Evolutionary conservation across 1,284 basidiomycete species (phyloP).

Genomic region (Trichosporon asahii): DNA sequence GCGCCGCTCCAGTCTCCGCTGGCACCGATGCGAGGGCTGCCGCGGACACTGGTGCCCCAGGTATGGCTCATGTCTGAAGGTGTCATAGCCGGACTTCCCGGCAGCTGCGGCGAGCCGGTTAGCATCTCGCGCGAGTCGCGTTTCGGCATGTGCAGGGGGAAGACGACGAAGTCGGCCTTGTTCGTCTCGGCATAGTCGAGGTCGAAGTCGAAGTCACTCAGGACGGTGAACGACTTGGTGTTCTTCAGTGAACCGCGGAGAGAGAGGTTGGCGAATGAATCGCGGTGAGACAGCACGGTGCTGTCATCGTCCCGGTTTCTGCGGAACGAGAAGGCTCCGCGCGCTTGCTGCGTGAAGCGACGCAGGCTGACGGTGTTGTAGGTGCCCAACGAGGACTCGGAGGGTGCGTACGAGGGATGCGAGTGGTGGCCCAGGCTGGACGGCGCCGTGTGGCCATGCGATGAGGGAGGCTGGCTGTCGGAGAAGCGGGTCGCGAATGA

Average conservation of each 20-base stretch:
- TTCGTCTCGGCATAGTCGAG: neutral
- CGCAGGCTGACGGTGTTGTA: neutral
- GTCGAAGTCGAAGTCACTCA: conserved; percentile 6
- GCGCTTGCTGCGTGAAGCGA: neutral
- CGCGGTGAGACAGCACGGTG: neutral
- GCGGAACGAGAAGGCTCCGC: neutral
- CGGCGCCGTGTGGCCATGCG: neutral
- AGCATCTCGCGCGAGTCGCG: neutral
- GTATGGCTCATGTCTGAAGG: neutral
- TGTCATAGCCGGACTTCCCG: neutral
- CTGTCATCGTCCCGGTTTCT: neutral
- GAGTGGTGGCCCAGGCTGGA: neutral
- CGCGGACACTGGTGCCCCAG: neutral
- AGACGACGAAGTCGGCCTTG: conserved; percentile 4
- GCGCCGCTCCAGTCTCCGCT: neutral
- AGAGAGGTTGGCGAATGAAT: neutral
- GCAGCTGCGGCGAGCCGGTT: neutral
- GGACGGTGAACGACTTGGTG: conserved; percentile 15
- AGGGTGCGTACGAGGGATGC: neutral
- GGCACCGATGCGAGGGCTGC: neutral
- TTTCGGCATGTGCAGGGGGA: conserved; percentile 4
- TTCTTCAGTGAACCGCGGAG: conserved; percentile 3
- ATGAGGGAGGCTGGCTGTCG: neutral
- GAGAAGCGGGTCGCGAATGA: neutral
- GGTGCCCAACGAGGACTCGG: neutral